Evolutionary conservation across 2,329 filamentous ascomycete genomes (phyloP), one percentile per base, ranked within the genome.

Genomic region (Coniochaeta ligniaria): DNA sequence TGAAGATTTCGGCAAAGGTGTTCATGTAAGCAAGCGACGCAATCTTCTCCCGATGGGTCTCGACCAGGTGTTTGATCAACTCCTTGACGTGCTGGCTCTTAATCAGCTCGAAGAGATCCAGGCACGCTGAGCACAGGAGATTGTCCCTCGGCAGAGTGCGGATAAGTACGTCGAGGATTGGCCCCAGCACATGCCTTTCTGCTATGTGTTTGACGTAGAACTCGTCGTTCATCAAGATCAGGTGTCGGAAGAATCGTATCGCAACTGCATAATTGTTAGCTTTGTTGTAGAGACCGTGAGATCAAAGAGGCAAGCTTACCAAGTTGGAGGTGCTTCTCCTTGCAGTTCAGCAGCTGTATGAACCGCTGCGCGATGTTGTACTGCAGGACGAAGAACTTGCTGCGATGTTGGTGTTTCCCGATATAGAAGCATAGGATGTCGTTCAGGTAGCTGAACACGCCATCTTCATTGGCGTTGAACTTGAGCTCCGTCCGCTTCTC

Each of bases 371-470:
- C 86, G 52, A 98, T 80, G 61, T 89, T 87, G 73, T 97, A 86
- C 12, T 85, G 85, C 63, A 96, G 80, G 28, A 98, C 89, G 70
- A 97, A 96, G 69, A 87, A 90, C 73, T 96, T 95, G 77, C 89
- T 93, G 67, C 92, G 87, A 68, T 91, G 87, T 45, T 89, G 84
- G 74, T 98, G 94, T 70, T 96, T 91, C 45, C 93, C 87, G 65
- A 97, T 87, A 73, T 97, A 97, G 77, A 96, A 98, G 71, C 90
- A 93, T 58, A 98, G 82, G 31, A 97, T 91, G 71, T 99, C 95
- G 60, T 97, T 89, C 58, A 99, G 80, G 72, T 97, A 95, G 22
- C 87, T 88, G 73, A 93, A 96, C 64, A 98, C 83, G n/a, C 91
- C 91, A 28, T 95, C 91, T 73, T 96, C 89, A 68, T 95, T 87